These are phyloP conservation scores for Coemansia sp. DNA, from an alignment of 192 early-diverging fungal species.

Conservation along the genomic window DNA sequence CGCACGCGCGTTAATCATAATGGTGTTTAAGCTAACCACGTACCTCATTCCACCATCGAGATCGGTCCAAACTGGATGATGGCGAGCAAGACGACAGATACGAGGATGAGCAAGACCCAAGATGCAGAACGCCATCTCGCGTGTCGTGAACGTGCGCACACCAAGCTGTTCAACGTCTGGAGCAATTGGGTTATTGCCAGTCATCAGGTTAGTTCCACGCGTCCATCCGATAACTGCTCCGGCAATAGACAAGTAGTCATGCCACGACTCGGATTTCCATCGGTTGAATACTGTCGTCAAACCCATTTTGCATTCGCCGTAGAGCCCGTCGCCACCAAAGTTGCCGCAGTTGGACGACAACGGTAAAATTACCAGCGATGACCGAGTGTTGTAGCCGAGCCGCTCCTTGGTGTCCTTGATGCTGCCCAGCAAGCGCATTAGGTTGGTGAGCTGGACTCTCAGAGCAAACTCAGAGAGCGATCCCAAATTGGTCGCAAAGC, in stretches of 20 bases:
- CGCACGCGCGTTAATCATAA: too few species aligned
- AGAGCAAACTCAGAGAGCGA: conserved; percentile 90
- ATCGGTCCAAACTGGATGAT: conserved; percentile 27
- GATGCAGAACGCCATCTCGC: conserved; percentile 95
- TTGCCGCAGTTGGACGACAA: conserved; percentile 96
- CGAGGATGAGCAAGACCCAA: conserved; percentile 81
- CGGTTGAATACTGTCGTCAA: conserved; percentile 91
- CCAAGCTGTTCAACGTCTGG: conserved; percentile 87
- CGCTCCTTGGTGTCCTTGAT: conserved; percentile 83
- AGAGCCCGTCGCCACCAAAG: conserved; percentile 92
- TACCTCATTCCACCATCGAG: too few species aligned
- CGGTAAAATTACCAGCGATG: conserved; percentile 86
- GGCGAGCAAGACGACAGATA: conserved; percentile 59
- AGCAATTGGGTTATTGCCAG: conserved; percentile 84
- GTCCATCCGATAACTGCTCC: conserved; percentile 98
- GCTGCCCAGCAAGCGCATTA: conserved; percentile 82
- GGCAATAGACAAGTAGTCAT: conserved; percentile 81
- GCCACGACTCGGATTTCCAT: conserved; percentile 91
- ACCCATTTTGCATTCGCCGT: conserved; percentile 92
- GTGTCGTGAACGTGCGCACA: conserved; percentile 89
- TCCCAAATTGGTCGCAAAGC: conserved; percentile 83
- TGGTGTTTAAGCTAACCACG: too few species aligned
- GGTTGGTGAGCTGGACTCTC: conserved; percentile 93
- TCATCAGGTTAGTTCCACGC: conserved; percentile 95
- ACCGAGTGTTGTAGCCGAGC: conserved; percentile 78